Percentiles rank a stretch among this genome's conserved stretches.
Conservation (phyloP, 2,329 filamentous ascomycete species). For the Neodidymelliopsis sp. region DNA sequence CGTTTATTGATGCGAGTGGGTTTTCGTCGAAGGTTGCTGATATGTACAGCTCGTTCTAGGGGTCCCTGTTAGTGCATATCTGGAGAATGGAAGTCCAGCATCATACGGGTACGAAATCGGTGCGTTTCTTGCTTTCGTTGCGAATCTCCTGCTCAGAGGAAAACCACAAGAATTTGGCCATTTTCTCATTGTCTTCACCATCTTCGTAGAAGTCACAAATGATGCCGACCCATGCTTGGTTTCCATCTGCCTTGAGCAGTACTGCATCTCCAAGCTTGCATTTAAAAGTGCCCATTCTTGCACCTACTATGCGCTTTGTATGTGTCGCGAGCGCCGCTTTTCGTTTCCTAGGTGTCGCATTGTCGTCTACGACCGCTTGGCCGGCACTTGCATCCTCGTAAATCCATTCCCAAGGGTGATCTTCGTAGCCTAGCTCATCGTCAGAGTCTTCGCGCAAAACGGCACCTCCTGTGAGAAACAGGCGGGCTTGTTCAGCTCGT, state of each 20-base stretch:
- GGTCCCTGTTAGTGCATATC: constrained; percentile 23
- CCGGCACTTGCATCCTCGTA: constrained; percentile 56
- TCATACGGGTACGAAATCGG: constrained; percentile 74
- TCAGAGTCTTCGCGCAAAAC: constrained; percentile 81
- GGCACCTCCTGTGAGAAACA: constrained; percentile 65
- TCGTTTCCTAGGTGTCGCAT: constrained; percentile 44
- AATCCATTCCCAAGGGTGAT: constrained; percentile 61
- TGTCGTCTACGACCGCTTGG: constrained; percentile 25
- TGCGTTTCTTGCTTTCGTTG: constrained; percentile 81
- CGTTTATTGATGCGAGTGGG: constrained; percentile 86
- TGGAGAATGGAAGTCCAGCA: neutral
- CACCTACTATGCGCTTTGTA: constrained; percentile 72
- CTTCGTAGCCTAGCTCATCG: constrained; percentile 73
- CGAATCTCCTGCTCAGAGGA: constrained; percentile 88
- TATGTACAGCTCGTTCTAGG: constrained; percentile 94
- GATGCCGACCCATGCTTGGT: constrained; percentile 91
- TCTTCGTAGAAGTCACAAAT: constrained; percentile 83
- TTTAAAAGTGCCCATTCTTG: constrained; percentile 80
- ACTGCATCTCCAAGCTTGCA: constrained; percentile 85
- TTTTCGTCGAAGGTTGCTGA: constrained; percentile 88
- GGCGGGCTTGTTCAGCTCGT: constrained; percentile 56
- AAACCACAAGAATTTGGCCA: constrained; percentile 95
- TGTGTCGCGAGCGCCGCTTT: constrained; percentile 30
- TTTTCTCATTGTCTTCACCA: constrained; percentile 65
- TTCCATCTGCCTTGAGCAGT: constrained; percentile 86